phyloP scores from a whole-genome alignment of 208 protist genomes.

The Vickermania spadyakhi region DNA sequence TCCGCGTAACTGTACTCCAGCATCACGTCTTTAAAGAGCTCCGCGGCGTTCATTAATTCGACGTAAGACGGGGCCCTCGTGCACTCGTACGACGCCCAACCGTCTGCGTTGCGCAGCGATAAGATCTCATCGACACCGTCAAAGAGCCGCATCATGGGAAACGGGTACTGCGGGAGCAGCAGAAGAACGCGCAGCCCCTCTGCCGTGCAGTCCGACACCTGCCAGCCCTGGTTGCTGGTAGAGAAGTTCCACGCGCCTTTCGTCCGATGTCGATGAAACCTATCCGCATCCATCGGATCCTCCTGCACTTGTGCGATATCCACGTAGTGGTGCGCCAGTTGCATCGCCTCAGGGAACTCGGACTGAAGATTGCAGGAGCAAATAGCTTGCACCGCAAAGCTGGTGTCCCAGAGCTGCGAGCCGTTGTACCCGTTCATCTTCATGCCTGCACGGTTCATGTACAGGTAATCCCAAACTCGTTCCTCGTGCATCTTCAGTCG shows the following conservation, averaged over 20 bases:
- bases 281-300: constrained; percentile 66
- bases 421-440: constrained; percentile 98
- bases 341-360: constrained; percentile 49
- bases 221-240: constrained; percentile 92
- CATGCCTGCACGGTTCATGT: constrained; percentile 91
- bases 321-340: constrained; percentile 88
- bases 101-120: constrained; percentile 85
- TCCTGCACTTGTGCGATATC: constrained; percentile 89
- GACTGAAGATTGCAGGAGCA: constrained; percentile 72
- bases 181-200: constrained; percentile 93
- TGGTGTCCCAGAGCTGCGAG: constrained; percentile 97
- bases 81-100: constrained; percentile 94
- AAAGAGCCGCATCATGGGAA: constrained; percentile 51
- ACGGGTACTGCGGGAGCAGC: constrained; percentile 45
- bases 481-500: constrained; percentile 82
- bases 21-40: constrained; percentile 97
- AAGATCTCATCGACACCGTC: constrained; percentile 94
- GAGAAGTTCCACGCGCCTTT: constrained; percentile 97
- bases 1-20: constrained; percentile 96
- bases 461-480: constrained; percentile 95
- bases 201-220: constrained; percentile 96
- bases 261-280: constrained; percentile 92
- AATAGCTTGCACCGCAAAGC: constrained; percentile 94
- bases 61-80: constrained; percentile 80
- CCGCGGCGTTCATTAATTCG: constrained; percentile 93